Evolutionary conservation across 306 rosid species (phyloP), one percentile per base, ranked within the genome.

Genomic region (Prunus dulcis): DNA sequence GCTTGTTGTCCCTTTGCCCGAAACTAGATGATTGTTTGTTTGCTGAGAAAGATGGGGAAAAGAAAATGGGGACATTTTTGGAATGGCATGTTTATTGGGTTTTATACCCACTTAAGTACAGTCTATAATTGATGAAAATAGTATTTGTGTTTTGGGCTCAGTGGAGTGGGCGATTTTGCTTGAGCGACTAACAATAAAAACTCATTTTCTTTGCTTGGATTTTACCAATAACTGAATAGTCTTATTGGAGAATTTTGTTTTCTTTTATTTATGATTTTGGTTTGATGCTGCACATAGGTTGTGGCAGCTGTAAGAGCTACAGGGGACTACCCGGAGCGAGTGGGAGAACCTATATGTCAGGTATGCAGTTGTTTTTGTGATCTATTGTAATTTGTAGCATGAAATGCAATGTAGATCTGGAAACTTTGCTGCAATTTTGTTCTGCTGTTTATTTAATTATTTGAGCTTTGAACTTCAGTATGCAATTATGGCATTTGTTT

Each of bases 291-390:
- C 41, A 64, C 71, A 34, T 74, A 93, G 98, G 98, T 93, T 80
- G 93, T 79, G 67, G 95, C 92, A 8, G 91, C 93, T 12, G 95
- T 93, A n/a, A 91, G 95, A 85, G 96, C 89, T 72, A 90, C 96
- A 28, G 98, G 95, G 84, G 98, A 93, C n/a, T 93, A 93, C 85
- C 98, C 98, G 12, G 96, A 93, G 78, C 83, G 98, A 63, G 83
- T 69, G 20, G 93, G 96, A 57, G 98, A 91, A 76, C 96, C 96
- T 81, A 82, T 87, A 4, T 93, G 98, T 88, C 92, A 91, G 94
- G 97, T 91, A 71, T 81, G 22, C 22, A 11, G 58, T 62, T 41
- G 49, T 73, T 43, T 49, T 50, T 47, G 13, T 74, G 66, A 52
- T n/a, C 22, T 50, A 3, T 28, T 32, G 11, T 38, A 38, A 38